Evolutionary conservation across 2,329 filamentous ascomycete species (phyloP), one percentile per base, ranked within the genome.

Genomic region (Kalmusia sp.): DNA sequence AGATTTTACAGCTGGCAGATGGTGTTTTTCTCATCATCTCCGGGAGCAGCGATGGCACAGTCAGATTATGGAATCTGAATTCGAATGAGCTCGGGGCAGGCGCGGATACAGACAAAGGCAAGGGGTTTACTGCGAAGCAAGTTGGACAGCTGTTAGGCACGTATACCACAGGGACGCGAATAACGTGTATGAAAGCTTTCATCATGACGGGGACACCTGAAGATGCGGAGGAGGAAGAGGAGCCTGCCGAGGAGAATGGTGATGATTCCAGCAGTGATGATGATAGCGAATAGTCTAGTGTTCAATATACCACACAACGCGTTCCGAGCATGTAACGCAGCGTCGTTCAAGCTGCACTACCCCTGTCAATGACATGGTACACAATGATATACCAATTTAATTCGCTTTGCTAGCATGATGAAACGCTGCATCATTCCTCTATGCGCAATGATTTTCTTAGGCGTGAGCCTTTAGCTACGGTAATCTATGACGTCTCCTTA

Each of bases 151-250:
- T 96, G 50, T 71, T 96, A 38, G 92, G 88, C 14, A 87, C 84
- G 27, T 95, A 95, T 67, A 89, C 93, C 74, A 96, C 93, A 19
- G 87, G 88, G 39, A 93, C 93, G 71, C 82, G 95, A 51, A 92
- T 98, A 62, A 98, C 93, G 31, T 98, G 95, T 71, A 70, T 98
- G 66, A 87, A 86, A 64, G 89, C 89, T 19, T 98, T 96, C 77
- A 79, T 91, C 58, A 96, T 98, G 91, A 84, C 90, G 73, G 72
- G 71, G 2, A 64, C 52, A 19, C 61, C 69, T 1, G 70, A 69
- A 12, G 62, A 61, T 15, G 62, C 64, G 6, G 59, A 61, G 1
- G 58, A 59, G 6, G 58, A 50, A 33, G 59, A 60, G 25, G 49
- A 47, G 7, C 54, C 59, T n/a, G 49, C 41, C 5, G 62, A 65